Evolutionary conservation across 2,329 filamentous ascomycete genomes (phyloP), one percentile per base, ranked within the genome.

Genomic region (Aspergillus pseudonomiae): DNA sequence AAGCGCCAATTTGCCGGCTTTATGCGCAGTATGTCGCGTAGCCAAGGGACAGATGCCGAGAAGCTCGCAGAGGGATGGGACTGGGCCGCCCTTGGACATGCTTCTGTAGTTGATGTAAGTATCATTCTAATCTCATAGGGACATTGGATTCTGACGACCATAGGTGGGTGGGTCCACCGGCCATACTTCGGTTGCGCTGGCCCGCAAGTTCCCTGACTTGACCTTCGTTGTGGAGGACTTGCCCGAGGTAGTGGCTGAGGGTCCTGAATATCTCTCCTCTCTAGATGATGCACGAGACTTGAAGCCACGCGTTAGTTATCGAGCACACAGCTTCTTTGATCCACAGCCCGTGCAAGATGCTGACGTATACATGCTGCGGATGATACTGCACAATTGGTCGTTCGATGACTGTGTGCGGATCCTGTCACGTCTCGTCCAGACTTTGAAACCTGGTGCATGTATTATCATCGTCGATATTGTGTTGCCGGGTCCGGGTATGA

Each of bases 61-160:
- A 80, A 87, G 66, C 78, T 89, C 11, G 78, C 87, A 2, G 75
- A 85, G 43, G 83, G 81, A 50, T 88, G 84, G 67, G 83, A 87
- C 68, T 83, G 88, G 68, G 73, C 78, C 1, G 78, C 78, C 1
- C 72, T 88, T 1, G 65, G 65, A 6, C 70, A 74, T 6, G 86
- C 82, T 3, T 85, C 80, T 0, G 75, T 89, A 45, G 85, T 89
- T 5, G 86, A 89, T 64, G 60, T 60, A n/a, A 43, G 46, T 53
- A 16, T 30, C 9, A 6, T 30, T 43, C 28, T 11, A 19, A 16
- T n/a, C 26, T 14, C 12, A n/a, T 5, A 2, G 46, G 21, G 32
- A 26, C 28, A 14, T 12, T 45, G 0, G 26, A 34, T 28, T 12
- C 16, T 26, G 43, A 59, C 19, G 28, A 19, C 12, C 16, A 32